Conservation (phyloP, 2,329 filamentous ascomycete genomes). For the Capronia epimyces region DNA sequence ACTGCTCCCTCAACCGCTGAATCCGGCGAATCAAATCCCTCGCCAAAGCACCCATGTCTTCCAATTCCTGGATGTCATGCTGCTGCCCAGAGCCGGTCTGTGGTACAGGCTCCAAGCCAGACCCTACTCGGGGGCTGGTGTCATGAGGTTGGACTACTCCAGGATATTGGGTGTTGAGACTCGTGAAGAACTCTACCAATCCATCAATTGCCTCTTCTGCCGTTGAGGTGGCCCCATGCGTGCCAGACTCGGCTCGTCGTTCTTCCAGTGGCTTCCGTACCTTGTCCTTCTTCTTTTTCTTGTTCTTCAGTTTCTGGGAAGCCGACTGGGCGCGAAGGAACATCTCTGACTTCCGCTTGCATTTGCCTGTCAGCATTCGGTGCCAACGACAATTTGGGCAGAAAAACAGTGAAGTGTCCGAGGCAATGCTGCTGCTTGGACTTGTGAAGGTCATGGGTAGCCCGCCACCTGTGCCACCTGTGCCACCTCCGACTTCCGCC, state of each 20-base stretch:
- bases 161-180: conserved; percentile 15
- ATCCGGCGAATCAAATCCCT: conserved; percentile 26
- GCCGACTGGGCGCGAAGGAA: conserved; percentile 16
- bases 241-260: conserved; percentile 13
- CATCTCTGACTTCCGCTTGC: conserved; percentile 23
- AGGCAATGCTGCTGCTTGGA: conserved; percentile 2
- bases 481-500: conserved; percentile 4
- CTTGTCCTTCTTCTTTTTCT: conserved; percentile 23
- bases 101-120: neutral
- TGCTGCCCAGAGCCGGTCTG: conserved; percentile 1
- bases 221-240: neutral
- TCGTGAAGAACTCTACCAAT: conserved; percentile 24
- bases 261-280: conserved; percentile 24
- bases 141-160: neutral
- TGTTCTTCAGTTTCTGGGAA: conserved; percentile 16
- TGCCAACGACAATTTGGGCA: conserved; percentile 29
- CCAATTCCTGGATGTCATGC: conserved; percentile 24
- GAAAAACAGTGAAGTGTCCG: conserved; percentile 23
- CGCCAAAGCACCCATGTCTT: conserved; percentile 26
- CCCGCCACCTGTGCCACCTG: too few relatives aligned
- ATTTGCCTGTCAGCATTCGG: conserved; percentile 27
- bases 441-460: conserved; percentile 1
- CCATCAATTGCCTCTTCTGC: conserved; percentile 22
- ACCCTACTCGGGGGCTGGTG: neutral
- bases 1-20: conserved; percentile 27